phyloP scores from a whole-genome alignment of 495 filamentous ascomycete species.

The Oleoguttula mirabilis region DNA sequence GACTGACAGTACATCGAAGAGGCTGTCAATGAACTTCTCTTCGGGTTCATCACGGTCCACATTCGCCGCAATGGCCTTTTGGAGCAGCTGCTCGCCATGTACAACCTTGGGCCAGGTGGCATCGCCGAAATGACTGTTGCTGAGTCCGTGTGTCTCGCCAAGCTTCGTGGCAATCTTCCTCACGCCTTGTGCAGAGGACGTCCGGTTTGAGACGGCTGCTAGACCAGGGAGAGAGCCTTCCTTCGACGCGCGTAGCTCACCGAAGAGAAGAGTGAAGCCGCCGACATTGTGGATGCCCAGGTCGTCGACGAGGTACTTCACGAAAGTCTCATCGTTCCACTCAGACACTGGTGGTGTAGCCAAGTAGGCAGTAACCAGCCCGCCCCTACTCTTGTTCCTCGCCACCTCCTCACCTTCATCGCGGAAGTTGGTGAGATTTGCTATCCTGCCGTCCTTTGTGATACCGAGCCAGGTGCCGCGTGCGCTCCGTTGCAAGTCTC shows the following conservation, averaged over 20 bases:
- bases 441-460: conserved; percentile 70
- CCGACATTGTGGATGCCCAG: conserved; percentile 65
- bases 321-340: conserved; percentile 48
- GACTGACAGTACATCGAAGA: conserved; percentile 56
- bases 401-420: conserved; percentile 52
- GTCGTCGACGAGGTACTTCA: conserved; percentile 52
- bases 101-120: conserved; percentile 75
- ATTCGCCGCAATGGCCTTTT: conserved; percentile 36
- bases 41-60: conserved; percentile 37
- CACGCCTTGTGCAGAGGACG: conserved; percentile 31
- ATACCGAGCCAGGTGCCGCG: conserved; percentile 92
- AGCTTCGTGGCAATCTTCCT: conserved; percentile 23
- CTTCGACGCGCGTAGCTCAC: conserved; percentile 47
- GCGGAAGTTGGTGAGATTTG: conserved; percentile 88
- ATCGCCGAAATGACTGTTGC: conserved; percentile 69
- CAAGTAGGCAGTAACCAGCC: conserved; percentile 83
- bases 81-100: conserved; percentile 41
- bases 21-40: conserved; percentile 52
- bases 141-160: conserved; percentile 64
- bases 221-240: conserved; percentile 36
- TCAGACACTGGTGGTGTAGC: conserved; percentile 28
- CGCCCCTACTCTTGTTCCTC: conserved; percentile 60
- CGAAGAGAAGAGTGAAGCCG: conserved; percentile 87
- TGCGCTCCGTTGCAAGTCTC: conserved; percentile 52
- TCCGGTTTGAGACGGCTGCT: conserved; percentile 83